Base-by-base conservation (phyloP, 1,284 basidiomycete genomes). In the Cutaneotrichosporon cavernicola region DNA sequence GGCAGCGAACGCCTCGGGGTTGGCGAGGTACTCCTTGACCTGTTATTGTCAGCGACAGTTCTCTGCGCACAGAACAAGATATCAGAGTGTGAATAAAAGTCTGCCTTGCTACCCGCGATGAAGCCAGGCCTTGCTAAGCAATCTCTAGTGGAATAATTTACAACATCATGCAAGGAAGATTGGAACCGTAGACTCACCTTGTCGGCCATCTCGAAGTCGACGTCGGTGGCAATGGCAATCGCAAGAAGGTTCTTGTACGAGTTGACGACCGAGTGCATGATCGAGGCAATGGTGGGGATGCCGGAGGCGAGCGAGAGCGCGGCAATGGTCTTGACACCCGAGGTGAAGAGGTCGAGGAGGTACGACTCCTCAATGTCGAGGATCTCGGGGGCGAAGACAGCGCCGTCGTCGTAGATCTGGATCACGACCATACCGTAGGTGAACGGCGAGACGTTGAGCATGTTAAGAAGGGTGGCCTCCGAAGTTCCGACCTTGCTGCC, bases 371-470 rank as follows among this genome's bases (percentile, higher is more conserved):
- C 89, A 73, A 99, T 86, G 81, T 99, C 97, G 73, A 99, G 90
- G 64, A 99, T 92, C n/a, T 85, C 84, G 52, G 92, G 89, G 60
- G 90, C 81, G 87, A 99, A 99, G 73, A 89, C 84, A 80, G 94
- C 93, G 76, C 95, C 94, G 69, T 87, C 84, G 84, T 95, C 91
- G 83, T 87, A 97, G 80, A 97, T 93, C 83, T 94, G 91, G 62
- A 92, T 87, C 70, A 97, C 93, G 43, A 88, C 90, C 93, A 98
- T 97, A 81, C 96, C 96, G 86, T 97, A 98, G 65, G 95, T 97
- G 89, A 98, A 97, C 72, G 93, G 92, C 63, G 92, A 94, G 81
- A 94, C 93, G 88, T 96, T 96, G 81, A 99, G 84, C 97, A 99
- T 97, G 90, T 99, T 99, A 71, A 99, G 85, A 75, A 99, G 86